Evolutionary conservation across 139 green algal genomes (phyloP), one percentile per base, ranked within the genome.

Genomic region (Edaphochlamys debaryana): DNA sequence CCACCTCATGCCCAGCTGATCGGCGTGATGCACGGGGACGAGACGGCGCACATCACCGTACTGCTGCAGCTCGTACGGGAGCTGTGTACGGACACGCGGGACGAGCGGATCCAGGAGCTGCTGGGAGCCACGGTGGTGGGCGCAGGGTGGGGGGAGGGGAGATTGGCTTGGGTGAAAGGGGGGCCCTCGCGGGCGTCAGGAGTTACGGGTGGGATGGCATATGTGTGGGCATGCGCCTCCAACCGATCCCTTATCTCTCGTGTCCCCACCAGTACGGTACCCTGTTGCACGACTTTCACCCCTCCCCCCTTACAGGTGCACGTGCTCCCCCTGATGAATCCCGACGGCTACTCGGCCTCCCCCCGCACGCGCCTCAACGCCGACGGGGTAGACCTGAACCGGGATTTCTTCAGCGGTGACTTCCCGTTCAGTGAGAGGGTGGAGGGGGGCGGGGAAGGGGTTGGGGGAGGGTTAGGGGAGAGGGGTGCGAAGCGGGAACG

Each of bases 1-100:
- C 9, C 9, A 19, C 50, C 50, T 17, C 7, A 2, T 22, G 20
- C 9, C 42, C 63, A 83, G 77, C 50, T 54, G 32, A 68, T 84
- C 32, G 78, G 78, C 45, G 27, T 23, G 48, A 84, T 84, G 66
- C 78, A 84, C 48, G 78, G 78, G 34, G 78, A 84, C 38, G 78
- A 84, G 36, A 84, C 38, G 36, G 63, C 48, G 34, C 74, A 84
- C 52, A 4, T 76, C 15, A 32, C n/a, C 23, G 19, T 76, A 27
- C 48, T 84, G 66, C 27, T 84, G 78, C 78, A 60, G 66, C 41
- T 67, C 22, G 13, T 71, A 0, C 25, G 8, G 29, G 78, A 84
- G 50, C n/a, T 84, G 36, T 84, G 78, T 23, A 34, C 17, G 6
- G 6, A n/a, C 15, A 2, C 34, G 19, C 17, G 29, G 25, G 68